Base-by-base conservation (phyloP, 2,329 filamentous ascomycete genomes). In the Microcyclospora tardicrescens region DNA sequence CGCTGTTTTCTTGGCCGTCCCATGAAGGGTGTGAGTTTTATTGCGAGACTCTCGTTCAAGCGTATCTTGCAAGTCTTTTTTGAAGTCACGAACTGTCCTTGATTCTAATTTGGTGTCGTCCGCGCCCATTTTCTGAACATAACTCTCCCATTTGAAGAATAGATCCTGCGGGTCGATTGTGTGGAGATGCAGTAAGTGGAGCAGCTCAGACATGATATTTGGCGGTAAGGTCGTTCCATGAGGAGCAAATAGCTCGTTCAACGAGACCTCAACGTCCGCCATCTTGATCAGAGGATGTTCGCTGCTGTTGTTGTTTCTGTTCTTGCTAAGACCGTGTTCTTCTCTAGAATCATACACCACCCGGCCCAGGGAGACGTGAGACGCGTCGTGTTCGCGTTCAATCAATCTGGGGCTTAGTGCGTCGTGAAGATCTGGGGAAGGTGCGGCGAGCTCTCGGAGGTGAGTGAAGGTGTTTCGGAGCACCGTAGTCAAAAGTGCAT, bases 101-200 rank as follows among this genome's bases (percentile, higher is more conserved):
- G 93, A 68, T 35, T 81, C 75, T 44, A 84, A 64, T 43, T 71
- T 78, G 44, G 79, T 78, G 41, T 85, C 81, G 40, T 93, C 84
- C 35, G 76, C 67, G 16, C 87, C 84, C 79, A 96, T 86, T 62
- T 89, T 93, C 58, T 98, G 81, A 61, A 83, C 87, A 69, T 95
- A 96, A 0, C 86, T 89, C 61, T 98, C 91, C 91, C 91, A 98
- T 71, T 96, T 96, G 75, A 85, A 95, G 62, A 85, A 95, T 16
- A 96, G 70, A 58, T 96, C 91, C 59, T 96, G 79, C 28, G 79
- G 71, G 12, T 78, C 75, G 43, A 96, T 73, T 35, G 77, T 77
- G 63, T 95, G 84, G 43, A 96, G 70, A 39, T 80, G 78, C 65
- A 91, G 73, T 58, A 94, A 93, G 42, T 85, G 93, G 57, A 81